Conservation (phyloP, 2,329 filamentous ascomycete genomes). For the Raffaelea deltoideospora region DNA sequence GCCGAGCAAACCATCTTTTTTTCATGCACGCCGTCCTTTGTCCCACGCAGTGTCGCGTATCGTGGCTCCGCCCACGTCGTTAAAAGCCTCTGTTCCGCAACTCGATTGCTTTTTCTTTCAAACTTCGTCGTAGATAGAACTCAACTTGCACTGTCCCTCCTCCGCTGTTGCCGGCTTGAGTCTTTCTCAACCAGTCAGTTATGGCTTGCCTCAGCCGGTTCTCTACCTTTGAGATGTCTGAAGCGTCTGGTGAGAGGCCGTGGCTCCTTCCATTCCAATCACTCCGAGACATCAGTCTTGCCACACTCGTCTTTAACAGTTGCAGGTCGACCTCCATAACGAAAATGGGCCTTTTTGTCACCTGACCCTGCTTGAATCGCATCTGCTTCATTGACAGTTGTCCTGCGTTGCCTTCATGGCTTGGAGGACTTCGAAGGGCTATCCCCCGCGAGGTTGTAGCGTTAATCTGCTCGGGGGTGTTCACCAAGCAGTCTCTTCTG, state of each 20-base stretch:
- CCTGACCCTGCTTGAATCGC: too few species aligned
- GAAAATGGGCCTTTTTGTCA: too few species aligned
- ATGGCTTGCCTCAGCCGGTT: slow-evolving; percentile 2
- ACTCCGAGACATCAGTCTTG: neutral
- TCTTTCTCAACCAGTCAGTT: slow-evolving; percentile 5
- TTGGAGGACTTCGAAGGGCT: too few species aligned
- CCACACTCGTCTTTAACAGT: neutral
- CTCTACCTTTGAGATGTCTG: slow-evolving; percentile 5
- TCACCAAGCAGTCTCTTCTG: neutral
- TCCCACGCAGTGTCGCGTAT: too few species aligned
- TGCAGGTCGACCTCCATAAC: slow-evolving; percentile 1
- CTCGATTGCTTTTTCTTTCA: slow-evolving; percentile 4
- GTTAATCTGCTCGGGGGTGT: too few species aligned
- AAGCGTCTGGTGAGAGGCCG: slow-evolving; percentile 2
- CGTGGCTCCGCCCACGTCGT: too few species aligned
- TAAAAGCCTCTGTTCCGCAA: neutral
- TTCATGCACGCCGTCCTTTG: neutral
- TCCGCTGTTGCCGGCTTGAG: neutral
- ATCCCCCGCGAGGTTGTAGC: too few species aligned
- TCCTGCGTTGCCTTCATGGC: too few species aligned
- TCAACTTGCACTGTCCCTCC: slow-evolving; percentile 4
- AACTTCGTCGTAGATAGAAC: slow-evolving; percentile 5
- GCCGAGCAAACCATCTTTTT: too few species aligned
- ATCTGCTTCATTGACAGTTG: neutral
- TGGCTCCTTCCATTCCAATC: neutral